Base-by-base conservation (phyloP, 805 yeast species). In the Pichia ethanolica region DNA sequence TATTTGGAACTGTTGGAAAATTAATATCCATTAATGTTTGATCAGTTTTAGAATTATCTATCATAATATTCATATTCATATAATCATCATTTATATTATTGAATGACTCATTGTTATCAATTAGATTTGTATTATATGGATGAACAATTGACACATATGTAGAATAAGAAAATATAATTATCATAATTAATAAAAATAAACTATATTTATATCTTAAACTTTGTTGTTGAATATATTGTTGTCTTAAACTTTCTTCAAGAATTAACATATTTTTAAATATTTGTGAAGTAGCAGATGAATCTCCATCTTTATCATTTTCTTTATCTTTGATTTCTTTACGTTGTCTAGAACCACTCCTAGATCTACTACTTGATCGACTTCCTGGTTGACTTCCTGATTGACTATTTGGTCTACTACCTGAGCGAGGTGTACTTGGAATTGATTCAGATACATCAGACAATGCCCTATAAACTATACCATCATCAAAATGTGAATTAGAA, bases 191-290 rank as follows among this genome's bases (percentile, higher is more conserved):
- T 39, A 69, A 58, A 59, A 85, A 85, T 11, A 79, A 66, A 47
- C 79, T 65, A 60, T 84, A 82, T 55, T 81, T 81, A 40, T 81
- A 67, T 54, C 95, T 73, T 51, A 89, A 68, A 7, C 76, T 69
- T 47, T 80, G 77, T 62, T 89, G 90, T 47, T 81, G 83, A n/a
- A 74, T 70, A 44, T 83, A 86, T 67, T 91, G 98, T 52, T 78
- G 82, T 38, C 97, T 74, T 45, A 93, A 71, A 48, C 88, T 82
- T 61, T 90, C 96, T 65, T 91, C 99, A 47, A 90, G 65, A 13
- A 91, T 84, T 44, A 91, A 70, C 56, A 93, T 67, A 63, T 91
- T 89, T 43, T 95, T 76, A 64, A 83, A 88, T 13, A 89, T 81
- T 70, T 84, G 83, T 1, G 89, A 86, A 0, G 86, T 59, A 37